Percentiles rank a stretch among this genome's conserved stretches.
These are phyloP conservation scores for Moringa oleifera DNA, from an alignment of 345 rosid species.

Conservation along the genomic window DNA sequence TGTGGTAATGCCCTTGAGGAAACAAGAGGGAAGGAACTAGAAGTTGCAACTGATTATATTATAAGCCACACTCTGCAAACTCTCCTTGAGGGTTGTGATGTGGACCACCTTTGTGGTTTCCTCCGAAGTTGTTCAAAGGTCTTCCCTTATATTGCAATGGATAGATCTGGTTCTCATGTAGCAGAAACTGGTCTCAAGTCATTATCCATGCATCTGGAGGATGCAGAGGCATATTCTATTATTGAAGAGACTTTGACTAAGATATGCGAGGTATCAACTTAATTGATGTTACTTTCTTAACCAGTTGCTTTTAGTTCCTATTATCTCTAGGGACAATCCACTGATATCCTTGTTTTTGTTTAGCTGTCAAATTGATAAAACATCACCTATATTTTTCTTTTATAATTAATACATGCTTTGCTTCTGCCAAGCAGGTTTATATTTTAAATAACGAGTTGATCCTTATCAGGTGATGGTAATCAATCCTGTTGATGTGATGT, in stretches of 20 bases:
- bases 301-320: not conserved
- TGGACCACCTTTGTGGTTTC: slow-evolving; percentile 80
- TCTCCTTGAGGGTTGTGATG: slow-evolving; percentile 80
- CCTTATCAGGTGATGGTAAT: slow-evolving; percentile 53
- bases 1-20: slow-evolving; percentile 86
- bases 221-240: slow-evolving; percentile 49
- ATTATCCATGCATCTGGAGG: slow-evolving; percentile 62
- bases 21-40: slow-evolving; percentile 76
- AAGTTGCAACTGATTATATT: slow-evolving; percentile 85
- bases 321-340: not conserved
- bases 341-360: not conserved
- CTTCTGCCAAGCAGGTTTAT: not conserved
- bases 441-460: not conserved
- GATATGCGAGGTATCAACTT: slow-evolving; percentile 68
- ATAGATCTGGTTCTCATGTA: slow-evolving; percentile 93
- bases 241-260: slow-evolving; percentile 59
- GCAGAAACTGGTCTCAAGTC: slow-evolving; percentile 92
- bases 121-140: slow-evolving; percentile 47
- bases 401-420: not conserved
- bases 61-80: slow-evolving; percentile 78
- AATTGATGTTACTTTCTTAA: not conserved
- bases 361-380: not conserved
- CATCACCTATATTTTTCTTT: not conserved
- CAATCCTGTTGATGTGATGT: slow-evolving; percentile 61
- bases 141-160: slow-evolving; percentile 87